These are phyloP conservation scores for Gypsophila paniculata DNA, from an alignment of 179 eudicot genomes.

Conservation along the genomic window DNA sequence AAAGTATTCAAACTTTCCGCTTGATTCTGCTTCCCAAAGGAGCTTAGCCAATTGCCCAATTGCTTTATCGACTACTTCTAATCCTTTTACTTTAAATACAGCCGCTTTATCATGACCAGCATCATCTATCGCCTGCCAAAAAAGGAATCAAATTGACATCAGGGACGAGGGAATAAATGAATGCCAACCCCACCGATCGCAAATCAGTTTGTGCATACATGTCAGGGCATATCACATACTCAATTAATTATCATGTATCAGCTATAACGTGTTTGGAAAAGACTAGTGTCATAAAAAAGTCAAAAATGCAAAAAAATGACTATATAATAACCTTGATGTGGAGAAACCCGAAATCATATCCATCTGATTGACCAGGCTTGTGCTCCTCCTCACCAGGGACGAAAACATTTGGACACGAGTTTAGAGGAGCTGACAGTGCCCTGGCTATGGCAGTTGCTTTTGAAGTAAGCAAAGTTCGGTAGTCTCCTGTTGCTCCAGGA, in stretches of 20 bases:
- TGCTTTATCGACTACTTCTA: slow-evolving; percentile 84
- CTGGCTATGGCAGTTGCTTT: slow-evolving; percentile 84
- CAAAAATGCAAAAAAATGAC: not conserved
- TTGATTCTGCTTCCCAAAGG: slow-evolving; percentile 75
- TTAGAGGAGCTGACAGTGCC: slow-evolving; percentile 80
- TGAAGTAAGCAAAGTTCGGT: slow-evolving; percentile 78
- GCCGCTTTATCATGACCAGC: slow-evolving; percentile 97
- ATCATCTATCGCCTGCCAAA: slow-evolving; percentile 82
- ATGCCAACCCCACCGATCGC: not conserved
- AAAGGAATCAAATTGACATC: slow-evolving; percentile 1
- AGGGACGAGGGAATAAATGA: not conserved
- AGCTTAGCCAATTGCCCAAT: slow-evolving; percentile 80
- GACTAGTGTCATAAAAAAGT: not conserved
- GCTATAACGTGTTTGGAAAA: not conserved
- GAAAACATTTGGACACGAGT: slow-evolving; percentile 66
- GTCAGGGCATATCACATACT: no score
- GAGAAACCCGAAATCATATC: slow-evolving; percentile 95
- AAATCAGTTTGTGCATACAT: no score
- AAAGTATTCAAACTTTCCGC: slow-evolving; percentile 60
- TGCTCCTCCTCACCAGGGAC: slow-evolving; percentile 89
- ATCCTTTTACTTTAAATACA: slow-evolving; percentile 73
- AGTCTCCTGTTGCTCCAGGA: slow-evolving; percentile 97
- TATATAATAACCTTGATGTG: slow-evolving; percentile 69
- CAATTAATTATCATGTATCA: not conserved
- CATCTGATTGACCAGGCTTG: slow-evolving; percentile 71